phyloP scores from a whole-genome alignment of 371 early-diverging fungal genomes.

The Mortierella sp. region DNA sequence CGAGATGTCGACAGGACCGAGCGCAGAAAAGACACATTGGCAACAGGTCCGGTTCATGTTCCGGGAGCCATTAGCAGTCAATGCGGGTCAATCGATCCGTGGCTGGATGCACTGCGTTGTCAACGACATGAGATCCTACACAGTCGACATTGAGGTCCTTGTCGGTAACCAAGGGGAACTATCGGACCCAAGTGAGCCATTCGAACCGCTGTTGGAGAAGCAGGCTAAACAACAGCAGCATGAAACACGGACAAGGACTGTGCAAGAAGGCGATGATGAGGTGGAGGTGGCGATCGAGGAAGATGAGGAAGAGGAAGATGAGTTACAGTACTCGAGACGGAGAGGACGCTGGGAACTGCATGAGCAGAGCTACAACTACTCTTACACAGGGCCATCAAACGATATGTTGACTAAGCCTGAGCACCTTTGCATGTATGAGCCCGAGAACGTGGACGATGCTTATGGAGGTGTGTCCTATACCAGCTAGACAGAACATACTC shows the following conservation, averaged over 20 bases:
- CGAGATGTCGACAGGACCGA: slow-evolving; percentile 87
- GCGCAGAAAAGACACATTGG: slow-evolving; percentile 95
- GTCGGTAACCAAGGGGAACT: slow-evolving; percentile 45
- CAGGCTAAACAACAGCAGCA: slow-evolving; percentile 26
- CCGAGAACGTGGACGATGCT: slow-evolving; percentile 57
- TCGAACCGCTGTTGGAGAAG: slow-evolving; percentile 46
- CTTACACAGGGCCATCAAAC: slow-evolving; percentile 67
- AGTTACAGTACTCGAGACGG: slow-evolving; percentile 59
- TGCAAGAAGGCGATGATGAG: neutral
- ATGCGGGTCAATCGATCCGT: slow-evolving; percentile 84
- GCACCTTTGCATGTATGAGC: slow-evolving; percentile 77
- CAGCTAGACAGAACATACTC: slow-evolving; percentile 2
- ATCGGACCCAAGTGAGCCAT: slow-evolving; percentile 45
- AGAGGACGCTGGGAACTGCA: slow-evolving; percentile 90
- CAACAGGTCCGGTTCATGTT: slow-evolving; percentile 96
- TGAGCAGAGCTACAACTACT: slow-evolving; percentile 93
- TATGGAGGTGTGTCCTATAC: slow-evolving; percentile 44
- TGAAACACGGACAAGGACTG: slow-evolving; percentile 4
- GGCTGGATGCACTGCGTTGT: slow-evolving; percentile 90
- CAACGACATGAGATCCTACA: slow-evolving; percentile 94
- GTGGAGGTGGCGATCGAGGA: slow-evolving; percentile 20
- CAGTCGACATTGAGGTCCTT: slow-evolving; percentile 75
- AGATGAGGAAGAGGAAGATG: slow-evolving; percentile 39
- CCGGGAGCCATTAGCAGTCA: slow-evolving; percentile 95
- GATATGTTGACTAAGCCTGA: slow-evolving; percentile 73